phyloP scores from a whole-genome alignment of 1,139 yeast genomes.

The Debaryomyces subglobosus region DNA sequence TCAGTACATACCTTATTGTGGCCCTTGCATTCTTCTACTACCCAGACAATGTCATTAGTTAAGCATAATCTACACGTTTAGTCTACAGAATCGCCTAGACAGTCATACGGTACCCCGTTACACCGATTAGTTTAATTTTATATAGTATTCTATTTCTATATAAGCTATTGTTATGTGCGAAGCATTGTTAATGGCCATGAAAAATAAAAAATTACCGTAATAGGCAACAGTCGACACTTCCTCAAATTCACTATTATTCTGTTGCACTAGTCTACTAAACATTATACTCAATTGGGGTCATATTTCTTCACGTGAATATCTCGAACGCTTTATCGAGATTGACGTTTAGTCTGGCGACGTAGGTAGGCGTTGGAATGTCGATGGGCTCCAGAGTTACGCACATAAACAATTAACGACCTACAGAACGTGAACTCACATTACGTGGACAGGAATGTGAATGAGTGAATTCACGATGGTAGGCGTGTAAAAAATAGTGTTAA shows the following conservation, averaged over 20 bases:
- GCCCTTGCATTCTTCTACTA: constrained; percentile 87
- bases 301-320: not conserved
- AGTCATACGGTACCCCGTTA: not conserved
- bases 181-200: not conserved
- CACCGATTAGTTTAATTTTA: not conserved
- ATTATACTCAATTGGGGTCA: not conserved
- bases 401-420: not conserved
- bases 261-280: not conserved
- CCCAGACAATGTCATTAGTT: constrained; percentile 48
- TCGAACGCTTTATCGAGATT: not conserved
- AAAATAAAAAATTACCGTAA: constrained; percentile 2
- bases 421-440: not conserved
- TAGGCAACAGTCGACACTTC: not conserved
- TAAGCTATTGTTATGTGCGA: not conserved
- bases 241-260: not conserved
- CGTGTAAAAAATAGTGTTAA: not conserved
- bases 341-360: not conserved
- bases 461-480: not conserved
- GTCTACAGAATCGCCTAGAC: not conserved
- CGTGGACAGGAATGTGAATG: not conserved
- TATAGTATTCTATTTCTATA: constrained; percentile 1
- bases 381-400: not conserved
- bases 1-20: constrained; percentile 81
- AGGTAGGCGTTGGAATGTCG: not conserved
- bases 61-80: not conserved